Conservation (phyloP, 2,329 filamentous ascomycete species). For the Claviceps paspali region DNA sequence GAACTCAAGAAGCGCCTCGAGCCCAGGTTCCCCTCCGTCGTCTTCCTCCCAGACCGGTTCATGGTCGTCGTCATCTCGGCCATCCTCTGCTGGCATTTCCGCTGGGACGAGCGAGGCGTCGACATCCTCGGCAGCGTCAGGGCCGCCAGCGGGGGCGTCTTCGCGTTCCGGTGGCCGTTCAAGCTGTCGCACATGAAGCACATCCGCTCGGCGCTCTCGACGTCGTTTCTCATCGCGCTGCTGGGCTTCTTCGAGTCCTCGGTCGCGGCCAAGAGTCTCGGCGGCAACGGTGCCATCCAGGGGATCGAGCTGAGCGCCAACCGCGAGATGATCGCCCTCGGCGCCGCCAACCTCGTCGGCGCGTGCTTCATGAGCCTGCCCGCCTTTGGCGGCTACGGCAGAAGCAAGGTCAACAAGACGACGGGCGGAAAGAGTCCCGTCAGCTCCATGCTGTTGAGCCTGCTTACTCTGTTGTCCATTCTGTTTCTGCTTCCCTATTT, state of each 20-base stretch:
- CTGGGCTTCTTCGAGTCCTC: slow-evolving; percentile 98
- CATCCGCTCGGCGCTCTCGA: slow-evolving; percentile 74
- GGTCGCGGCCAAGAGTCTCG: slow-evolving; percentile 84
- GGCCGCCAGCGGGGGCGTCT: slow-evolving; percentile 52
- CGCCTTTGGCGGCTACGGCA: slow-evolving; percentile 87
- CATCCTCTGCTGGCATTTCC: slow-evolving; percentile 58
- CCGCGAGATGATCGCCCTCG: slow-evolving; percentile 81
- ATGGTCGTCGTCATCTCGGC: slow-evolving; percentile 75
- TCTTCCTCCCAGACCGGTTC: slow-evolving; percentile 86
- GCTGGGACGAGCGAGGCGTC: slow-evolving; percentile 68
- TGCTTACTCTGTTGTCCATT: slow-evolving; percentile 70
- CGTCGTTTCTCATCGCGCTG: slow-evolving; percentile 81
- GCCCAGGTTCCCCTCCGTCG: slow-evolving; percentile 61
- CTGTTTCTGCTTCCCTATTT: slow-evolving; percentile 78
- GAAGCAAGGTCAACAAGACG: slow-evolving; percentile 87
- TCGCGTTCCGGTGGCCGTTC: slow-evolving; percentile 80
- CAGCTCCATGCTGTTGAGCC: slow-evolving; percentile 74
- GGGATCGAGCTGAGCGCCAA: slow-evolving; percentile 80
- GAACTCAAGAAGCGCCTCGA: slow-evolving; percentile 71
- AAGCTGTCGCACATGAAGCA: slow-evolving; percentile 60
- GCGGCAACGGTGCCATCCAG: slow-evolving; percentile 52
- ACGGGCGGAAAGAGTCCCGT: slow-evolving; percentile 89
- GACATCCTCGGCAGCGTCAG: slow-evolving; percentile 73
- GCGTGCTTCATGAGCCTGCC: slow-evolving; percentile 86
- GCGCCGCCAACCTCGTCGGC: slow-evolving; percentile 79